phyloP scores from a whole-genome alignment of 768 basidiomycete species.

The Jaapia argillacea region DNA sequence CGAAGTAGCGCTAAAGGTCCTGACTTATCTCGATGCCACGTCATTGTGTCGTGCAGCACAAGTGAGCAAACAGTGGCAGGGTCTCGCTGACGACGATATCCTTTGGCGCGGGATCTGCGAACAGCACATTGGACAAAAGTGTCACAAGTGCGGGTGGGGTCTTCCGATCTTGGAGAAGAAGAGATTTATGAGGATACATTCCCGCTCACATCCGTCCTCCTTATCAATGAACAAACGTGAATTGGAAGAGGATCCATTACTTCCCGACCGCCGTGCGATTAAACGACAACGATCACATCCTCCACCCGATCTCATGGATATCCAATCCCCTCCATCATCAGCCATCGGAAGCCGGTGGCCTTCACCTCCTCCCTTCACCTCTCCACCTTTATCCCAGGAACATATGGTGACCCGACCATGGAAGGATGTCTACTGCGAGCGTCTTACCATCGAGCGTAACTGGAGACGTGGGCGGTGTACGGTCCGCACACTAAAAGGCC shows the following conservation, averaged over 20 bases:
- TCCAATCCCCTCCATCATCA: conserved; percentile 6
- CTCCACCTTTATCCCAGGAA: conserved; percentile 9
- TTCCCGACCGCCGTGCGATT: conserved; percentile 22
- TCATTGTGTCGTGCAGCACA: conserved; percentile 92
- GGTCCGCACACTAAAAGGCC: conserved; percentile 80
- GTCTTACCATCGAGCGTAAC: conserved; percentile 92
- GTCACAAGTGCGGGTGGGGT: conserved; percentile 96
- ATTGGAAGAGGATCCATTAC: conserved; percentile 20
- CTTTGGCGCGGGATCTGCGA: conserved; percentile 96
- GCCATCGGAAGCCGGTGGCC: conserved; percentile 4
- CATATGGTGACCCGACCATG: conserved; percentile 72
- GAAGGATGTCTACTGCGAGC: conserved; percentile 97
- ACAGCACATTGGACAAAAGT: conserved; percentile 96
- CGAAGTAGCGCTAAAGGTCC: conserved; percentile 80
- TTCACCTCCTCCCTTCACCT: conserved; percentile 15
- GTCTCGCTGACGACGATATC: conserved; percentile 88
- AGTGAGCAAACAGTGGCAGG: conserved; percentile 76
- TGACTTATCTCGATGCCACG: conserved; percentile 83
- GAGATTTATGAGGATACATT: conserved; percentile 33
- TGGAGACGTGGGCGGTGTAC: conserved; percentile 91
- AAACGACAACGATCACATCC: conserved; percentile 42
- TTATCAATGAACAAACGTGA: conserved; percentile 27
- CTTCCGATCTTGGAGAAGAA: conserved; percentile 82
- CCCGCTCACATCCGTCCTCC: conserved; percentile 25
- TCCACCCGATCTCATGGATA: conserved; percentile 8